Percentiles rank a stretch among this genome's conserved stretches.
Conservation (phyloP, 306 rosid genomes). For the Pyrus betulifolia region DNA sequence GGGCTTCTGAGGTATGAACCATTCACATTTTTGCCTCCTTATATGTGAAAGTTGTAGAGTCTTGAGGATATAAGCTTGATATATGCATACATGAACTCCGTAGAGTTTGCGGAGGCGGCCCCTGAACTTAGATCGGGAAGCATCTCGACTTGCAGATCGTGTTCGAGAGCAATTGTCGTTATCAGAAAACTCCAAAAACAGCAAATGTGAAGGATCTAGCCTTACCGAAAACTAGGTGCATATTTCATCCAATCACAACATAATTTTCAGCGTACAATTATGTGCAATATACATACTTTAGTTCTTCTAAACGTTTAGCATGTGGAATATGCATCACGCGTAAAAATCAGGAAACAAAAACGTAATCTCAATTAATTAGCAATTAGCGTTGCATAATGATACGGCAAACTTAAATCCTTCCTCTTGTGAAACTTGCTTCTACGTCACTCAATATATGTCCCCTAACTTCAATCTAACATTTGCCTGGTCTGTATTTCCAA, state of each 20-base stretch:
- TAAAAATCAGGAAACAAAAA: too few relatives aligned
- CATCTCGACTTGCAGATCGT: slow-evolving; percentile 47
- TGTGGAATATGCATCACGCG: too few relatives aligned
- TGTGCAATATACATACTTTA: neutral
- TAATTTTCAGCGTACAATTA: slow-evolving; percentile 1
- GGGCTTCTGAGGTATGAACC: slow-evolving; percentile 82
- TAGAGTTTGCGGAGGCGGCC: slow-evolving; percentile 69
- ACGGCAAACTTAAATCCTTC: too few relatives aligned
- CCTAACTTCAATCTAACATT: too few relatives aligned
- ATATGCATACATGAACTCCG: neutral
- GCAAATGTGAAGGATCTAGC: slow-evolving; percentile 38
- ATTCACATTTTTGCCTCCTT: neutral
- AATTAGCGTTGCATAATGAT: too few relatives aligned
- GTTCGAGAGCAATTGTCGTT: slow-evolving; percentile 56
- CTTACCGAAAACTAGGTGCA: slow-evolving; percentile 39
- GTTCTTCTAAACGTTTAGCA: neutral
- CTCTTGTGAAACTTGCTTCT: too few relatives aligned
- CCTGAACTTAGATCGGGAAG: slow-evolving; percentile 54
- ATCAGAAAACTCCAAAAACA: slow-evolving; percentile 19
- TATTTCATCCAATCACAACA: slow-evolving; percentile 20
- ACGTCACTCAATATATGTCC: too few relatives aligned
- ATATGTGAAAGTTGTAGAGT: neutral
- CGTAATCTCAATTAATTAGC: neutral
- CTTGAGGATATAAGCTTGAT: neutral
- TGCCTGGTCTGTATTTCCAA: too few relatives aligned